Base-by-base conservation (phyloP, 306 rosid genomes). In the Hippophae rhamnoides region DNA sequence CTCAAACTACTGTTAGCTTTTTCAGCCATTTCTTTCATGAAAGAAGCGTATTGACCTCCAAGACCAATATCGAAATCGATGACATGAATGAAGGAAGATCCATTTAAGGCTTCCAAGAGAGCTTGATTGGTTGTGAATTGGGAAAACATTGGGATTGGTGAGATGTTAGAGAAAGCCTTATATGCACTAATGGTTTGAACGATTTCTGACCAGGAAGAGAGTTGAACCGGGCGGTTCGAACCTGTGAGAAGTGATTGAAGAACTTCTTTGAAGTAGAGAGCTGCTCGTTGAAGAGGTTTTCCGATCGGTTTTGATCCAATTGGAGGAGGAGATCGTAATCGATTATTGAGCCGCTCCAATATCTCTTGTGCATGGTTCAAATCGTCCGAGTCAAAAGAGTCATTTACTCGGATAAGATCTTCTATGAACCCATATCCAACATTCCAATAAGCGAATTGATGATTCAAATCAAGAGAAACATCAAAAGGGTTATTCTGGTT, bases 91-190 rank as follows among this genome's bases (percentile, higher is more conserved):
- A 82, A 78, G 13, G 73, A 47, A 0, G 83, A 66, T 6, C 66
- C 74, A 43, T 58, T 73, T 8, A 87, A 73, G 4, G 87, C 86
- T 62, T 89, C 97, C 3, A 89, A 86, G 51, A 89, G 89, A 1
- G 92, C 86, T 56, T 89, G 97, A 48, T 89, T 89, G 25, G 89
- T 82, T 8, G 95, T 89, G 82, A 89, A 86, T 72, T 84, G 86
- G 1, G 95, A 82, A 69, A 89, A 89, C 90, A 86, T 81, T 0
- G 97, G 86, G 26, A 86, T 80, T 1, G 97, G 94, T 0, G 95
- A 89, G 13, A 82, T 86, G 9, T 72, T 80, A 0, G 89, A 89
- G 76, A 86, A 89, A 57, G 80, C 78, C 64, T 80, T 86, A 74
- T 84, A 73, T 54, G 93, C 78, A 55, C 48, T 68, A 69, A 89